A percentile compares a stretch with the other conserved stretches of the same genome.
Conservation (phyloP, 139 green algal genomes). For the Diplosphaera chodatii region DNA sequence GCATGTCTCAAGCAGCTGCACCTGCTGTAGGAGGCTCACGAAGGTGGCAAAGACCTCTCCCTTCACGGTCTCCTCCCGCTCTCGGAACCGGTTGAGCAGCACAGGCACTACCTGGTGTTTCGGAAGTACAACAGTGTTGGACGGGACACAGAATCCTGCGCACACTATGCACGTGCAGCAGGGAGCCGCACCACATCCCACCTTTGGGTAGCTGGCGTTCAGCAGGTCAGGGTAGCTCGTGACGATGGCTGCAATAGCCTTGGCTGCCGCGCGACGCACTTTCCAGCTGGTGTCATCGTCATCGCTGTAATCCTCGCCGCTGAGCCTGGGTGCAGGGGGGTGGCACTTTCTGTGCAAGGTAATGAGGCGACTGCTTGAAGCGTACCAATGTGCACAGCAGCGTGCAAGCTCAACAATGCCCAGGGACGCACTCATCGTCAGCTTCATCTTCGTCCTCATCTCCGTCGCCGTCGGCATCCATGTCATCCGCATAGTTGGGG, state of each 20-base stretch:
- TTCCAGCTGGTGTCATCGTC: conserved; percentile 97
- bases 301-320: conserved; percentile 83
- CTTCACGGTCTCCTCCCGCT: conserved; percentile 92
- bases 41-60: conserved; percentile 69
- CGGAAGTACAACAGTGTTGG: too few species aligned
- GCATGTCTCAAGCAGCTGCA: not conserved
- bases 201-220: conserved; percentile 26
- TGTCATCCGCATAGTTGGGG: conserved; percentile 86
- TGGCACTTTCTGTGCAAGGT: too few species aligned
- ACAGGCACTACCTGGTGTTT: conserved; percentile 15
- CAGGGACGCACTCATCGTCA: conserved; percentile 11
- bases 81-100: conserved; percentile 73
- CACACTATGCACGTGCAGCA: too few species aligned
- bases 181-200: too few species aligned
- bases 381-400: too few species aligned
- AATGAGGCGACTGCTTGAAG: too few species aligned
- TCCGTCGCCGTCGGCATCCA: conserved; percentile 62
- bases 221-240: conserved; percentile 58
- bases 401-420: too few species aligned
- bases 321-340: too few species aligned
- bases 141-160: too few species aligned
- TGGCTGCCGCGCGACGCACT: conserved; percentile 73
- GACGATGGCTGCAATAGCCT: conserved; percentile 58
- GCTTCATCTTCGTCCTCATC: conserved; percentile 45
- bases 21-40: conserved; percentile 60